These are phyloP conservation scores for Myriosclerotinia scirpicola DNA, from an alignment of 2,329 filamentous ascomycete species.

Conservation along the genomic window DNA sequence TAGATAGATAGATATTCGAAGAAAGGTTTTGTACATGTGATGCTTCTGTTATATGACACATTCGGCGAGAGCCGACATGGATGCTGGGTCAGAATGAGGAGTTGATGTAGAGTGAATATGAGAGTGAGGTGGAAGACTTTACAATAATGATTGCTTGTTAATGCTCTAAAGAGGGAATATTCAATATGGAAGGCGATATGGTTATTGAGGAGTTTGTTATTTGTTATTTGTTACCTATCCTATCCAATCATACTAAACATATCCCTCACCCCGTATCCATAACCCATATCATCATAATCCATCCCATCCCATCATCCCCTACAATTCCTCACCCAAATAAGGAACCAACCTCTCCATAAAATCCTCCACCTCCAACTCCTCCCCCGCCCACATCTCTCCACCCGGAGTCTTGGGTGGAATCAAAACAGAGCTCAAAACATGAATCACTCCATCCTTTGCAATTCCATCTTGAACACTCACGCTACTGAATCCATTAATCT, in stretches of 20 bases:
- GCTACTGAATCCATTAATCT: slow-evolving; percentile 69
- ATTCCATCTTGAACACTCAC: slow-evolving; percentile 70
- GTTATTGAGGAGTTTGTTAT: neutral
- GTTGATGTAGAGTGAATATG: neutral
- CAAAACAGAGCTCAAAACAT: slow-evolving; percentile 70
- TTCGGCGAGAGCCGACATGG: neutral
- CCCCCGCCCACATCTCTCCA: slow-evolving; percentile 51
- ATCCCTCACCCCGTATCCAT: neutral
- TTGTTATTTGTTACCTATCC: neutral
- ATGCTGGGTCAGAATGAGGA: too few species aligned
- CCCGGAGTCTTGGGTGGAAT: slow-evolving; percentile 63
- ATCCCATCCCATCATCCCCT: slow-evolving; percentile 28
- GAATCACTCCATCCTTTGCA: slow-evolving; percentile 78
- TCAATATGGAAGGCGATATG: neutral
- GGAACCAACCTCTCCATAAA: slow-evolving; percentile 48
- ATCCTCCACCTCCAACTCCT: slow-evolving; percentile 59
- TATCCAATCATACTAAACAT: neutral
- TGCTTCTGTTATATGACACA: neutral
- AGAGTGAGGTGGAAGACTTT: neutral
- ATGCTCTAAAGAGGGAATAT: neutral
- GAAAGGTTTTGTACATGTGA: too few species aligned
- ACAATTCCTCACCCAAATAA: slow-evolving; percentile 26
- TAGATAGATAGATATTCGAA: too few species aligned
- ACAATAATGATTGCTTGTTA: neutral
- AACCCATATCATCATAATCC: neutral